These are phyloP conservation scores for Favolaschia claudopus DNA, from an alignment of 768 basidiomycete genomes.

Conservation along the genomic window DNA sequence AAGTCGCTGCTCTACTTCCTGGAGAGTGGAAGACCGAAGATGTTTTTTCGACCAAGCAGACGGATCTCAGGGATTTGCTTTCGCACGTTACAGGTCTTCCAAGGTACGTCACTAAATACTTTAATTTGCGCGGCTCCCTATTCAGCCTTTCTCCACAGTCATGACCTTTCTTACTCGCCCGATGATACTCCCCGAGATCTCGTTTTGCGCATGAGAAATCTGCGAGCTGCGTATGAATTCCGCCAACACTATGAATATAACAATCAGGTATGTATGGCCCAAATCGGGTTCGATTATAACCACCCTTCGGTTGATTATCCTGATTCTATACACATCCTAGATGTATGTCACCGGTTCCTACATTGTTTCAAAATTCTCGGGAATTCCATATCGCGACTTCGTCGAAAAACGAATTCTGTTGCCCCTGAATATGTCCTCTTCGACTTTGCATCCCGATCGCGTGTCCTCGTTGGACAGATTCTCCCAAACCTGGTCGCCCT, in stretches of 20 bases:
- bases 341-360: constrained; percentile 44
- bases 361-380: constrained; percentile 30
- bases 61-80: constrained; percentile 42
- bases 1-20: constrained; percentile 44
- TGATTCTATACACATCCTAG: constrained; percentile 24
- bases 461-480: constrained; percentile 39
- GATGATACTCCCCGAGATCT: constrained; percentile 31
- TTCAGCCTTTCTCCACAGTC: constrained; percentile 22
- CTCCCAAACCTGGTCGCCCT: neutral
- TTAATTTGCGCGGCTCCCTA: neutral
- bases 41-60: constrained; percentile 43
- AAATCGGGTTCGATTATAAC: neutral
- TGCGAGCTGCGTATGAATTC: constrained; percentile 37
- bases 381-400: constrained; percentile 41
- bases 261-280: constrained; percentile 34
- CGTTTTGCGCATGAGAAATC: constrained; percentile 30
- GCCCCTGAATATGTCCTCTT: constrained; percentile 47
- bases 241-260: constrained; percentile 41
- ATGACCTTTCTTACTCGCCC: constrained; percentile 34
- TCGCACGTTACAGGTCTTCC: constrained; percentile 45
- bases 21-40: constrained; percentile 49
- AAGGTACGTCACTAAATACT: constrained; percentile 29
- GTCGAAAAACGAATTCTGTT: constrained; percentile 48
- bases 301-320: neutral
- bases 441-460: constrained; percentile 42